Percentiles rank a stretch among this genome's conserved stretches.
Conservation (phyloP, 306 rosid species). For the Citrullus mucosospermus region DNA sequence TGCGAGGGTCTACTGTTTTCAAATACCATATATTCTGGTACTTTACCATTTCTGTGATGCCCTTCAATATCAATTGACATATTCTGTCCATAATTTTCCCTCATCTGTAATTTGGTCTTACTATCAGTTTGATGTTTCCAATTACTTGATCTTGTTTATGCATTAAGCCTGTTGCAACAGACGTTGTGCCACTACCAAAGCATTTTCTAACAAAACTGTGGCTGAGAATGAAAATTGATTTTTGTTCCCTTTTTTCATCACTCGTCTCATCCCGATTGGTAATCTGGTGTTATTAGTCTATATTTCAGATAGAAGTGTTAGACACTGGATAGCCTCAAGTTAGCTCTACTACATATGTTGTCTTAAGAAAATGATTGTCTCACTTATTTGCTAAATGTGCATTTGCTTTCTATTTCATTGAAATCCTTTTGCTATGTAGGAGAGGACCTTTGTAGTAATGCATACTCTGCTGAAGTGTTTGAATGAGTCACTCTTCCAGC, state of each 20-base stretch:
- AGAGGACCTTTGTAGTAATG: not conserved
- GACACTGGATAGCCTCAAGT: not conserved
- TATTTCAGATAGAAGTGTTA: not conserved
- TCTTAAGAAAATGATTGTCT: not conserved
- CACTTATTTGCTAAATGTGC: not conserved
- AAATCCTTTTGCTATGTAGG: not conserved
- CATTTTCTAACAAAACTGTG: not conserved
- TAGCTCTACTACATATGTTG: not conserved
- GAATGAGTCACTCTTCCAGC: not conserved
- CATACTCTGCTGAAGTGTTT: not conserved
- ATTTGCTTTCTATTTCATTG: not conserved
- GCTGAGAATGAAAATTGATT: not conserved
- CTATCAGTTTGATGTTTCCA: not conserved
- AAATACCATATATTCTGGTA: not conserved
- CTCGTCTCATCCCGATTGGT: not conserved
- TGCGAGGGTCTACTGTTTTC: not conserved
- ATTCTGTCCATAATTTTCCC: not conserved
- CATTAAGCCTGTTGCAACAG: not conserved
- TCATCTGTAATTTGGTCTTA: not conserved
- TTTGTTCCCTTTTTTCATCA: not conserved
- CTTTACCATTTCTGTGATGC: not conserved
- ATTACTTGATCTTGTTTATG: not conserved
- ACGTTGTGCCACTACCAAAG: not conserved
- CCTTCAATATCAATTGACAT: not conserved
- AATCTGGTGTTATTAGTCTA: not conserved